Base-by-base conservation (phyloP, 495 filamentous ascomycete genomes). In the Extremus antarcticus region DNA sequence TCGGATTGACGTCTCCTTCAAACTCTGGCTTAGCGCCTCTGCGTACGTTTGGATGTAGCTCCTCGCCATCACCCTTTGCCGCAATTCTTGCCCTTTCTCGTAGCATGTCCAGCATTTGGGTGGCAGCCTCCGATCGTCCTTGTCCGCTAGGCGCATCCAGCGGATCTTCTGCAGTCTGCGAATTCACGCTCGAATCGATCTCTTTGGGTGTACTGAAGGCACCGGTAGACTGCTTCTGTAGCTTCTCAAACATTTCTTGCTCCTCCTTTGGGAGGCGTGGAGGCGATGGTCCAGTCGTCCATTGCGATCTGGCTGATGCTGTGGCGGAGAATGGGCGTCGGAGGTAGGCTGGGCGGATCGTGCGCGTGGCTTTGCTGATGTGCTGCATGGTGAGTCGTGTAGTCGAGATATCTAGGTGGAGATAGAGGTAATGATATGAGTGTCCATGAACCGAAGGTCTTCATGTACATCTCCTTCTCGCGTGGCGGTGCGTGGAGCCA, bases 191-290 rank as follows among this genome's bases (percentile, higher is more conserved):
- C 10, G 47, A 21, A 0, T 39, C 20, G 2, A 54, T 4, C 17
- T 51, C 17, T 25, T 43, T 51, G 2, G 83, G 78, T 13, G 82
- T 86, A 64, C 79, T 84, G 70, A 89, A 88, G 13, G 86, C 84
- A 19, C 86, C 84, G 0, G 81, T 85, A 0, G 84, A 87, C 47
- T 78, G 67, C 24, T 69, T 68, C 68, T 95, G 91, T 8, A 97
- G 84, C 1, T 82, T 76, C 69, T 97, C 91, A 68, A 94, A 96
- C 50, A 95, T 83, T 66, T 88, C 87, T 73, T 97, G 91, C 62
- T 95, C 85, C 70, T 86, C 82, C 57, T 87, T 81, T 2, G 91
- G 86, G 2, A 96, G 85, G 15, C 86, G 84, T 0, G 86, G 90
- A 8, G 91, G 91, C 3, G 90, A 72, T 17, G 91, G 89, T 9